Base-by-base conservation (phyloP, 73 alveolate genomes). In the Paramecium pentaurelia region DNA sequence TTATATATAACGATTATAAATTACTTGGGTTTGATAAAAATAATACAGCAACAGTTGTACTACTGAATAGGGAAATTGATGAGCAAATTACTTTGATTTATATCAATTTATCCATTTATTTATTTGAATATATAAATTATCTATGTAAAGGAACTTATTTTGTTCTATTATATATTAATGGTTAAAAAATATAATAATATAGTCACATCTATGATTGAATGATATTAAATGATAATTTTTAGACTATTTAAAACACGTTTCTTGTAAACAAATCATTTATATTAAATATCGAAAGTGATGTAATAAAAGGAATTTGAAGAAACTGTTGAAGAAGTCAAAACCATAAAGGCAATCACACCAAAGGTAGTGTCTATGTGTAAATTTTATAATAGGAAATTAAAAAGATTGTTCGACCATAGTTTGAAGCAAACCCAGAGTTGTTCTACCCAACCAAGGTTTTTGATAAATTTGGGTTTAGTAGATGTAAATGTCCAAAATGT, bases 351-450 rank as follows among this genome's bases (percentile, higher is more conserved):
- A 34, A 88, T 70, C 68, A 95, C 97, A 12, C 70, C 70, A 25
- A 95, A 95, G 86, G 97, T 95, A 94, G 22, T 14, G 20, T 84
- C 71, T 27, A 37, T 10, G 27, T 93, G 89, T 1, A 68, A 49
- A 36, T 71, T 59, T 54, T 71, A 51, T 59, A 51, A 60, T 95
- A 97, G 98, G 99, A 97, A 95, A 95, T 97, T 22, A 98, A 98
- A 90, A 97, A 95, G 58, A 60, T 96, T 68, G 96, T 97, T n/a
- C 75, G 98, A 86, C 99, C 99, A 2, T 98, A 98, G 88, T 98
- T 98, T 84, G 95, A 96, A 87, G 80, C 77, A 49, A 92, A 92
- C 49, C 99, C 99, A 27, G 99, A 96, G 58, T 94, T 95, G 95
- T 98, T 95, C 93, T 98, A 98, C 84, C 99, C 99, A 36, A 93